A percentile compares a stretch with the other conserved stretches of the same genome.
phyloP scores from a whole-genome alignment of 1,284 basidiomycete species.

The Leccinum huronense region DNA sequence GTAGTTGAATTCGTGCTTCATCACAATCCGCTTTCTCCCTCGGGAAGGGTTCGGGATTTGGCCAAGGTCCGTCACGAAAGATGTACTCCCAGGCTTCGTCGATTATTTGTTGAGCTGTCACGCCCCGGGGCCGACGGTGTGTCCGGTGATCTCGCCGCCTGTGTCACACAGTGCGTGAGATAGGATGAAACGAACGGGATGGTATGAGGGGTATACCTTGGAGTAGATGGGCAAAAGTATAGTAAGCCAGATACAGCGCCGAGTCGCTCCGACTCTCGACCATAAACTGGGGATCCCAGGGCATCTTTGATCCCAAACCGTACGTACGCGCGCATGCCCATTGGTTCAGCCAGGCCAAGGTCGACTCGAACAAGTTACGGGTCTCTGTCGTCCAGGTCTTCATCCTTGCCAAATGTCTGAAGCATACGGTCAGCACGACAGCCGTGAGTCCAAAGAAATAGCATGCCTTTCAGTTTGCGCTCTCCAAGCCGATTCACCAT shows the following conservation, averaged over 20 bases:
- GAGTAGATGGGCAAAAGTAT: slow-evolving; percentile 89
- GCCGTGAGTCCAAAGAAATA: slow-evolving; percentile 32
- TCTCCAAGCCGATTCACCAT: slow-evolving; percentile 91
- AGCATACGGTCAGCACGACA: slow-evolving; percentile 1
- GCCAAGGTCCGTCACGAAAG: slow-evolving; percentile 70
- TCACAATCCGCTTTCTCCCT: slow-evolving; percentile 75
- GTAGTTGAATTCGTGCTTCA: slow-evolving; percentile 94
- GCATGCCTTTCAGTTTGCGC: slow-evolving; percentile 81
- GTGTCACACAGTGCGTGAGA: slow-evolving; percentile 3
- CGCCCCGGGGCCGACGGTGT: slow-evolving; percentile 80
- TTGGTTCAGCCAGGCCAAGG: slow-evolving; percentile 94
- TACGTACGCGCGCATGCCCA: slow-evolving; percentile 99
- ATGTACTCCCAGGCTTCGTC: slow-evolving; percentile 98
- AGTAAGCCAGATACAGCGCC: slow-evolving; percentile 99
- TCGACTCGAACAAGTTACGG: slow-evolving; percentile 88
- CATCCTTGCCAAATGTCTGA: slow-evolving; percentile 82
- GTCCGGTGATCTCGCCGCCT: slow-evolving; percentile 78
- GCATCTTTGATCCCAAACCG: slow-evolving; percentile 93
- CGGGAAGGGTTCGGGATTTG: slow-evolving; percentile 55
- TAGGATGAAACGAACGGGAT: not conserved
- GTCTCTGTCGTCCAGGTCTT: slow-evolving; percentile 90
- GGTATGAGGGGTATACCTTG: slow-evolving; percentile 57
- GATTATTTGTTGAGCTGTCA: slow-evolving; percentile 90
- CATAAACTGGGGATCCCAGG: slow-evolving; percentile 96
- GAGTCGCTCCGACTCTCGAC: slow-evolving; percentile 98